Conservation (phyloP, 208 protist species). For the Angomonas ambiguus region DNA sequence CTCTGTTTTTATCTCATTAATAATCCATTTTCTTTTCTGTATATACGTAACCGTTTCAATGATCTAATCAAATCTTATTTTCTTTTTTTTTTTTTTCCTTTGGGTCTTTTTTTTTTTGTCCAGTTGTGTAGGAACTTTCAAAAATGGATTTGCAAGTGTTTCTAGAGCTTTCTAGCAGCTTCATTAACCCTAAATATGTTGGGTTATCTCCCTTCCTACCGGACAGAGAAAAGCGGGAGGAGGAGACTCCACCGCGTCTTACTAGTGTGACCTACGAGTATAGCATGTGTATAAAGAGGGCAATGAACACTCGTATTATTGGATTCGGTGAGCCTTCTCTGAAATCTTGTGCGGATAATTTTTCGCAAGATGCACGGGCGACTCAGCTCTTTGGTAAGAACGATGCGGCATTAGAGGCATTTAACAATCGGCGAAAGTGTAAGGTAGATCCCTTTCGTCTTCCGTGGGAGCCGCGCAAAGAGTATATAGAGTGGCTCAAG, state of each 20-base stretch:
- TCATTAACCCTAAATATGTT: constrained; percentile 66
- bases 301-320: constrained; percentile 82
- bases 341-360: constrained; percentile 67
- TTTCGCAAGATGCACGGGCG: constrained; percentile 46
- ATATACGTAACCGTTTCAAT: neutral
- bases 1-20: neutral
- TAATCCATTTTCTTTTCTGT: neutral
- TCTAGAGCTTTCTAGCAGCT: constrained; percentile 67
- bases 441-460: constrained; percentile 45
- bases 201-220: constrained; percentile 58
- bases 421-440: constrained; percentile 41
- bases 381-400: constrained; percentile 31
- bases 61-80: neutral
- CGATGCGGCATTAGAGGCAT: constrained; percentile 22
- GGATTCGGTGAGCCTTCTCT: constrained; percentile 83
- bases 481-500: constrained; percentile 66
- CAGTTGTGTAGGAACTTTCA: neutral
- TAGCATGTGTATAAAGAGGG: constrained; percentile 70
- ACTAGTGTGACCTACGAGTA: constrained; percentile 48
- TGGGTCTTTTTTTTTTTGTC: neutral
- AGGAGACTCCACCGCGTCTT: constrained; percentile 28
- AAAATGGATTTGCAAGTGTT: constrained; percentile 53
- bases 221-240: constrained; percentile 27
- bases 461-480: constrained; percentile 64
- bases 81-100: constrained; percentile 1